Evolutionary conservation across 345 rosid species (phyloP).

Genomic region (Psidium friedrichsthalianum): DNA sequence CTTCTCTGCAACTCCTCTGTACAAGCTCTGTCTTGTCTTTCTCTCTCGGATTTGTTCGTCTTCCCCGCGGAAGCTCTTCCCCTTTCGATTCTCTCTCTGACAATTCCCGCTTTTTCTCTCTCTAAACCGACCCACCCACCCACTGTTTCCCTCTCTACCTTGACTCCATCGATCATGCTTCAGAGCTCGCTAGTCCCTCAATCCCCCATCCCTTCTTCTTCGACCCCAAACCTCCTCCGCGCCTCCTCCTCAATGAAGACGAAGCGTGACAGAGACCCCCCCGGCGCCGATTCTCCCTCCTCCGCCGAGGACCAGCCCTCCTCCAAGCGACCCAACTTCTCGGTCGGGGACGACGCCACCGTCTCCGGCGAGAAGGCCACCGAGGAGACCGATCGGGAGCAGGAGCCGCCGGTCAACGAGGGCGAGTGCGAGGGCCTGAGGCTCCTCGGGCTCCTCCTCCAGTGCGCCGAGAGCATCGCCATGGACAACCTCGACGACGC

Average conservation of each 20-base stretch:
- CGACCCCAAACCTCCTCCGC: constrained; percentile 15
- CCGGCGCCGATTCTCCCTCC: neutral
- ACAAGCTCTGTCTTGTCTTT: neutral
- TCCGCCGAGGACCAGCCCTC: neutral
- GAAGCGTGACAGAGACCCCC: constrained; percentile 26
- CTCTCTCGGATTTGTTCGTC: neutral
- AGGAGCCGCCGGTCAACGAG: neutral
- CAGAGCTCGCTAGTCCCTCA: constrained; percentile 19
- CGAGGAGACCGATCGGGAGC: constrained; percentile 16
- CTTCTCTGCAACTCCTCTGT: neutral
- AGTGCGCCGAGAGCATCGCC: constrained; percentile 90
- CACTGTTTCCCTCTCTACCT: neutral
- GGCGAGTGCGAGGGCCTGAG: constrained; percentile 48
- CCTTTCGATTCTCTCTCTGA: neutral
- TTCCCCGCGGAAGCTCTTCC: neutral
- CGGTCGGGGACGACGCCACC: neutral
- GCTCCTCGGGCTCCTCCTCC: constrained; percentile 69
- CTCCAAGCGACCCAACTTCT: constrained; percentile 1
- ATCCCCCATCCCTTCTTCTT: constrained; percentile 14
- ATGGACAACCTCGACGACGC: constrained; percentile 65
- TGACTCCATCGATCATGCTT: constrained; percentile 38
- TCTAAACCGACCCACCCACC: neutral
- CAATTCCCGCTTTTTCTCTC: neutral
- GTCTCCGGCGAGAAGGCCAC: constrained; percentile 6
- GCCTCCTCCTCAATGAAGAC: constrained; percentile 33